Percentiles rank a stretch among this genome's conserved stretches.
Conservation (phyloP, 2,329 filamentous ascomycete genomes). For the Cytospora chrysosperma region DNA sequence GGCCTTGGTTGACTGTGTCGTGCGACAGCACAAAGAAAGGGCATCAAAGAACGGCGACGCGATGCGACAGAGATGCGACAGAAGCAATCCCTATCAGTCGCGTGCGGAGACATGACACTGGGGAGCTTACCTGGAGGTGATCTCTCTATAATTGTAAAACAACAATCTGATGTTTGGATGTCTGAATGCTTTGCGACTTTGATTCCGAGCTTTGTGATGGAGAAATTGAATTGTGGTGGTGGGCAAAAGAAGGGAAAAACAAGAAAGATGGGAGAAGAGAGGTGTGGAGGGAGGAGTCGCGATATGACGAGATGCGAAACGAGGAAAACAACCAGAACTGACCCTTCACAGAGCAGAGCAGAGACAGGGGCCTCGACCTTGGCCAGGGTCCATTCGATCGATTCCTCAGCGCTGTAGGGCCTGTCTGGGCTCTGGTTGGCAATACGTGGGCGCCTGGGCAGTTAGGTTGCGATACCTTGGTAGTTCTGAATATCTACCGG, state of each 20-base stretch:
- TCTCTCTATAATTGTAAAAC: neutral
- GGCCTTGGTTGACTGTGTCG: neutral
- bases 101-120: constrained; percentile 11
- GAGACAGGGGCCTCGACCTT: neutral
- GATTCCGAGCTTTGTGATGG: constrained; percentile 18
- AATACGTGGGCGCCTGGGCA: neutral
- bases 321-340: constrained; percentile 24
- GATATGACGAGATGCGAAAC: constrained; percentile 23
- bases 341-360: constrained; percentile 4
- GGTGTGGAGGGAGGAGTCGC: constrained; percentile 16
- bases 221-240: neutral
- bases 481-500: no score
- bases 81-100: constrained; percentile 1
- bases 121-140: constrained; percentile 20
- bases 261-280: constrained; percentile 8
- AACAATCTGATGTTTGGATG: constrained; percentile 2
- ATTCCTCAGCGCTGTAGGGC: neutral
- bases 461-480: no score
- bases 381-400: neutral
- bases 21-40: neutral
- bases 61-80: constrained; percentile 20
- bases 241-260: neutral
- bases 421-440: neutral
- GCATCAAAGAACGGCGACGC: neutral
- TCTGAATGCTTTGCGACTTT: constrained; percentile 13